Percentiles rank a stretch among this genome's conserved stretches.
Evolutionary conservation across 805 yeast genomes (phyloP).

Genomic region (Candida dajiaensis): DNA sequence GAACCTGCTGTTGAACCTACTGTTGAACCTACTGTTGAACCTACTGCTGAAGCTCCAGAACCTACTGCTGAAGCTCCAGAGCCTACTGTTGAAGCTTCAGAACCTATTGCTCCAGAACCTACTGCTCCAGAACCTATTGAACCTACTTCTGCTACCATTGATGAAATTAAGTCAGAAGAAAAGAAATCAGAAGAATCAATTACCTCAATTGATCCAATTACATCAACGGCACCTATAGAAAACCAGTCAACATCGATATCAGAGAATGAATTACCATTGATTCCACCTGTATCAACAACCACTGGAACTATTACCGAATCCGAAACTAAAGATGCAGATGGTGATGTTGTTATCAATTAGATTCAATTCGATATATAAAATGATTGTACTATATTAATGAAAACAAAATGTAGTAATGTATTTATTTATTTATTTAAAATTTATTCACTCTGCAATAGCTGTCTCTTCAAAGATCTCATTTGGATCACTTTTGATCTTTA

Average conservation of each 20-base stretch:
- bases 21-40: too few species aligned
- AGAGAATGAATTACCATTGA: neutral
- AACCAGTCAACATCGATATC: neutral
- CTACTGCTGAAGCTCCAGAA: neutral
- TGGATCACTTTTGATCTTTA: constrained; percentile 35
- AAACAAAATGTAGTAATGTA: too few species aligned
- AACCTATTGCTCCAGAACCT: neutral
- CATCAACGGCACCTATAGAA: neutral
- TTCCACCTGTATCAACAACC: neutral
- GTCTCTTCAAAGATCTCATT: neutral
- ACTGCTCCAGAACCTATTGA: neutral
- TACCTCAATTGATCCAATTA: neutral
- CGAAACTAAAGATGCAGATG: constrained; percentile 14
- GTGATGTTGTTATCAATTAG: constrained; percentile 11
- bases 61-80: neutral
- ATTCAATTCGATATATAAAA: neutral
- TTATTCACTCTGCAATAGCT: neutral
- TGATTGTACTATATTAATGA: neutral
- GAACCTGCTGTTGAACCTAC: too few species aligned
- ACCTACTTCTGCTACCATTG: neutral
- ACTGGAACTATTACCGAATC: neutral
- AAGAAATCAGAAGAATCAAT: neutral
- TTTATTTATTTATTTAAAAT: too few species aligned
- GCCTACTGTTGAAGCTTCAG: neutral
- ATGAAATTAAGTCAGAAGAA: neutral